A percentile compares a stretch with the other conserved stretches of the same genome.
Evolutionary conservation across 768 basidiomycete genomes (phyloP).

Genomic region (Dioszegia aurantiaca): DNA sequence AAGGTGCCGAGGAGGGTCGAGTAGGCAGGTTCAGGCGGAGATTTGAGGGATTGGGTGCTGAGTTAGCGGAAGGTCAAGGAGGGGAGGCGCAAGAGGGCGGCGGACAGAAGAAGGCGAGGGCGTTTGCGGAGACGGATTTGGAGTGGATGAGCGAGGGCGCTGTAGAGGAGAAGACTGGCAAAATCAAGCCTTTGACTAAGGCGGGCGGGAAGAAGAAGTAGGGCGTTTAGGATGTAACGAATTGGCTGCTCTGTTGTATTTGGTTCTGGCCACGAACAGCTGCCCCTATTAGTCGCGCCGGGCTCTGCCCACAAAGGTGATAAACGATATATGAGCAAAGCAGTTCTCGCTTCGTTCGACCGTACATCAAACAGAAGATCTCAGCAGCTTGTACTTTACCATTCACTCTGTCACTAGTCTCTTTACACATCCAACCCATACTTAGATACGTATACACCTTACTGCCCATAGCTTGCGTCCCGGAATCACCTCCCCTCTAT

Average conservation of each 20-base stretch:
- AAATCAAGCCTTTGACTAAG: too few species aligned
- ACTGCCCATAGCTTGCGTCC: too few species aligned
- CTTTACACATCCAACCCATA: neutral
- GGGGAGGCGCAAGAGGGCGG: conserved; percentile 7
- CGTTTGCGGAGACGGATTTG: conserved; percentile 39
- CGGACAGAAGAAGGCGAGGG: conserved; percentile 8
- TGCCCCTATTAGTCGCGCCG: too few species aligned
- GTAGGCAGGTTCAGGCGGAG: conserved; percentile 74
- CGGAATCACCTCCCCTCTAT: neutral
- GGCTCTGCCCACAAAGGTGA: too few species aligned
- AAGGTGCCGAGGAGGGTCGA: conserved; percentile 71
- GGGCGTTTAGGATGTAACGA: too few species aligned
- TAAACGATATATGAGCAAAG: too few species aligned
- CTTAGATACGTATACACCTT: neutral
- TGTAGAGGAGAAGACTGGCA: conserved; percentile 44
- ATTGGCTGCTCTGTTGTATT: too few species aligned
- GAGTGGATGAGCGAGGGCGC: conserved; percentile 52
- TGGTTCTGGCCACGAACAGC: too few species aligned
- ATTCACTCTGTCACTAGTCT: too few species aligned
- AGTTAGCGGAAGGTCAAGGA: neutral
- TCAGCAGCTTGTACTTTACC: too few species aligned
- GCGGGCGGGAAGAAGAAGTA: conserved; percentile 45
- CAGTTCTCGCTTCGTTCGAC: too few species aligned
- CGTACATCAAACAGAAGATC: too few species aligned
- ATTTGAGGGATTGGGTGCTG: conserved; percentile 58